A percentile compares a stretch with the other conserved stretches of the same genome.
Conservation (phyloP, 2,329 filamentous ascomycete species). For the Mycosphaerella sp. region DNA sequence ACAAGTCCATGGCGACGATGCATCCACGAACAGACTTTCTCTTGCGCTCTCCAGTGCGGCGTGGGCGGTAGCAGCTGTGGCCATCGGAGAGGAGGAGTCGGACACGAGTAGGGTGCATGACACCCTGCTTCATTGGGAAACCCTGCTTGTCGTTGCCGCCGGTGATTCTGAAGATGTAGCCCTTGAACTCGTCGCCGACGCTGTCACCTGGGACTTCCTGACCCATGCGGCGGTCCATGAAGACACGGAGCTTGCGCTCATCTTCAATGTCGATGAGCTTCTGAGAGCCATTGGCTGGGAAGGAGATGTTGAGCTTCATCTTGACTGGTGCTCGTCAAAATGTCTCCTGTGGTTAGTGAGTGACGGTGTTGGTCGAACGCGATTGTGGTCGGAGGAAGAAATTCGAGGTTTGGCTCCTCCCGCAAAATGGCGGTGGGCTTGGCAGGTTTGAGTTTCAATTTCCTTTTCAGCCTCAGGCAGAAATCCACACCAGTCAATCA, state of each 20-base stretch:
- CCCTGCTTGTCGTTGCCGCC: conserved; percentile 99
- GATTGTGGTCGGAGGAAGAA: conserved; percentile 7
- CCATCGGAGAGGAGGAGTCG: conserved; percentile 90
- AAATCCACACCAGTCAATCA: not conserved
- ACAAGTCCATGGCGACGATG: conserved; percentile 93
- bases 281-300: conserved; percentile 99
- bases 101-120: conserved; percentile 98
- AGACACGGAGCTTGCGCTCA: conserved; percentile 97
- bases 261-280: conserved; percentile 99
- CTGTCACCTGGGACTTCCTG: conserved; percentile 88
- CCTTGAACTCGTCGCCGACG: conserved; percentile 99
- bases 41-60: conserved; percentile 98
- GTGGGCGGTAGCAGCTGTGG: conserved; percentile 99
- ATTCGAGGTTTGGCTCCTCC: not conserved
- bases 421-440: conserved; percentile 4
- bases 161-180: conserved; percentile 99
- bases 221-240: conserved; percentile 98
- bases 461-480: not conserved
- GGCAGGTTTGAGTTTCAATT: not conserved
- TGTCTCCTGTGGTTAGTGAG: conserved; percentile 15
- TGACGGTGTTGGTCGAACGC: conserved; percentile 11
- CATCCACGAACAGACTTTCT: conserved; percentile 98
- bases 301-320: conserved; percentile 75
- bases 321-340: conserved; percentile 26
- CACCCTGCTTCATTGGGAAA: conserved; percentile 99